Base-by-base conservation (phyloP, 768 basidiomycete species). In the Lactarius pseudohatsudake region DNA sequence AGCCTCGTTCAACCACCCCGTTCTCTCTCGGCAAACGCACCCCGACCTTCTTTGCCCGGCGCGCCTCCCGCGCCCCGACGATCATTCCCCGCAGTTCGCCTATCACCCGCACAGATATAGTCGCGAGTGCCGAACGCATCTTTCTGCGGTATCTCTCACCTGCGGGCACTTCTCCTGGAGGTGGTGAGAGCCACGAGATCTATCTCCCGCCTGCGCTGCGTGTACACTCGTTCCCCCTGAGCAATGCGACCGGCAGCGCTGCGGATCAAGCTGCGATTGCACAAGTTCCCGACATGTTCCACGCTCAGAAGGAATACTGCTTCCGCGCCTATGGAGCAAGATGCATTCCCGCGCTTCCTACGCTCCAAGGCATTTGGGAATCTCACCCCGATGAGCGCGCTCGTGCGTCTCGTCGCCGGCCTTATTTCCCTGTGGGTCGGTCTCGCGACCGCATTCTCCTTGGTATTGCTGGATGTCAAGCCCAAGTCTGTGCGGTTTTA, bases 341-440 rank as follows among this genome's bases (percentile, higher is more conserved):
- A 94, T 70, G 93, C 92, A 20, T 94, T 92, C 79, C 93, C 92
- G 53, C 85, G 96, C 6, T 98, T 99, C 83, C 81, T 99, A 57
- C 85, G 97, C 66, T 89, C 93, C 2, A 99, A 98, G 79, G 96
- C 96, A n/a, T 98, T 98, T 74, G 94, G 94, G 34, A 99, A 98
- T 76, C 79, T 99, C 61, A 98, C 97, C 2, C 94, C 96, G 20
- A 83, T 97, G 70, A 91, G 91, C 26, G 88, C 92, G 0, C 84
- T 97, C 61, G 88, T 95, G 20, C 83, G 96, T 64, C 86, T 99
- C 64, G 85, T 95, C 64, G 78, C 86, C 3, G 97, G 97, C 0
- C 79, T 99, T 43, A 79, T 98, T 69, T 81, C 87, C 53, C 85
- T 98, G 15, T 98, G 97, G 96, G 88, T 94, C n/a, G 96, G 88